Conservation (phyloP, 2,329 filamentous ascomycete genomes). For the Fusarium graminum region DNA sequence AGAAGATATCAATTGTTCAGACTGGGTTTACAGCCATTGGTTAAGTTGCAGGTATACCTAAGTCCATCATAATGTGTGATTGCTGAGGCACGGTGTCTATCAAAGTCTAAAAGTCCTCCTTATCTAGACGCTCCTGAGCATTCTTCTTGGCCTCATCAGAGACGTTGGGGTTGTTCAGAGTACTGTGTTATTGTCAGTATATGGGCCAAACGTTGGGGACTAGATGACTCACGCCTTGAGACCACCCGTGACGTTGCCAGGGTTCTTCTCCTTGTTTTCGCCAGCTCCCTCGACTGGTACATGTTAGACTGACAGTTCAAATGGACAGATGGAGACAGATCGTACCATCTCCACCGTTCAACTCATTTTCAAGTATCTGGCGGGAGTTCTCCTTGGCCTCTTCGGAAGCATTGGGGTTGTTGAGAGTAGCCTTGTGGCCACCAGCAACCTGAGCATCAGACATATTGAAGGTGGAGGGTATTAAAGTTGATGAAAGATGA, state of each 20-base stretch:
- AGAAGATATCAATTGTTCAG: background rate
- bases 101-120: constrained; percentile 29
- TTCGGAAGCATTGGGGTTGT: constrained; percentile 68
- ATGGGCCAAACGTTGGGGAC: too few species aligned
- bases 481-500: background rate
- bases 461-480: constrained; percentile 55
- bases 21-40: background rate
- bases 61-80: background rate
- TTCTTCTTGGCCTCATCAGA: constrained; percentile 68
- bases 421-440: constrained; percentile 71
- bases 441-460: constrained; percentile 65
- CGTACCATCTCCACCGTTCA: constrained; percentile 58
- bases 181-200: constrained; percentile 48
- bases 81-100: background rate
- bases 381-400: constrained; percentile 69
- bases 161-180: constrained; percentile 68
- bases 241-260: constrained; percentile 65
- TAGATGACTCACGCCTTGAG: constrained; percentile 62
- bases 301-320: background rate
- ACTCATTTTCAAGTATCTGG: constrained; percentile 64
- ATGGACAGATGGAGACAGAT: background rate
- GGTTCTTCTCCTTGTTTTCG: constrained; percentile 62
- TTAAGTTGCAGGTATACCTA: background rate
- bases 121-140: constrained; percentile 64
- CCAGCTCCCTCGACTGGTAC: constrained; percentile 49